Evolutionary conservation across 768 basidiomycete genomes (phyloP), one percentile per base, ranked within the genome.

Genomic region (Mycena belliarum): DNA sequence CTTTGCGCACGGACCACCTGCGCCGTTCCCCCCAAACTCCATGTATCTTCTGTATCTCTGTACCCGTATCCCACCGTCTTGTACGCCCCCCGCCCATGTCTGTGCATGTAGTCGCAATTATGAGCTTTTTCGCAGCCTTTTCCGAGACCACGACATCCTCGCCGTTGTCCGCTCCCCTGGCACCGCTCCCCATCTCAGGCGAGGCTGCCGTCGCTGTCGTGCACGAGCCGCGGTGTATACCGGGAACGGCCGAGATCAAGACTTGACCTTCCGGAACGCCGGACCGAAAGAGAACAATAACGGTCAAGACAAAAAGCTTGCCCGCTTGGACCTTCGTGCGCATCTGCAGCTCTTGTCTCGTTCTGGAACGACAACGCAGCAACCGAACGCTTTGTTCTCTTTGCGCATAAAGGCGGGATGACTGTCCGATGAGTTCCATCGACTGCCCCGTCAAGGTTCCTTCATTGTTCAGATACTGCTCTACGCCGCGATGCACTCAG

Each of bases 11-110:
- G 49, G 55, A 57, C 49, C 49, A 50, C 42, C 35, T 16, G 8
- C 28, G 26, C 32, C 16, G 21, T 9, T 10, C 6, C 28, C 21
- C 38, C 15, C 38, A 1, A 6, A 20, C 47, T 28, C 28, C 24
- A 26, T 56, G 41, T 49, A 49, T 56, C 23, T n/a, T 32, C 12
- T 49, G 47, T 49, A 49, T 49, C 18, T 45, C 41, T 56, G 40
- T 49, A 49, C 41, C 35, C 40, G 24, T 43, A 26, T 49, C 37
- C 37, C 10, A 8, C 21, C 24, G 28, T 49, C 43, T 49, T 44
- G 55, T 56, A 56, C 48, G 23, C 51, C 14, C n/a, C 32, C 55
- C 29, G 29, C 29, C 29, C 12, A 56, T 56, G 55, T 49, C 32
- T 11, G 15, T 47, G 40, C 40, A 33, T 35, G 49, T 55, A 29